Evolutionary conservation across 768 basidiomycete genomes (phyloP).

Genomic region (Tulasnella sp.): DNA sequence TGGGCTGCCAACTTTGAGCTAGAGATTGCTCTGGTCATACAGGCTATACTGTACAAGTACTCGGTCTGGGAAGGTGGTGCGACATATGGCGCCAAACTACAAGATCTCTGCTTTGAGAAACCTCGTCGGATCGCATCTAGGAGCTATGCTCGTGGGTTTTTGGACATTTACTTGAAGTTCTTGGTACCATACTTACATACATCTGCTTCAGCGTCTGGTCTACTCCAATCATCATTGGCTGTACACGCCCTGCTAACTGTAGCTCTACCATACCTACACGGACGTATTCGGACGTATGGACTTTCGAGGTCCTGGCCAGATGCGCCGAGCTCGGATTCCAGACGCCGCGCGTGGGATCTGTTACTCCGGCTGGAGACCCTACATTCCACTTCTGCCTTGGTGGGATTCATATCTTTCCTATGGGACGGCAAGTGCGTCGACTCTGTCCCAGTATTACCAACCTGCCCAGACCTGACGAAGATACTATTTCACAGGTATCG

Average conservation of each 20-base stretch:
- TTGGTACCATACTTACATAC: too few relatives aligned
- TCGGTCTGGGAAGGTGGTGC: constrained; percentile 73
- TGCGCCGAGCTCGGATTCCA: constrained; percentile 64
- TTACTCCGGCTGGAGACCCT: constrained; percentile 58
- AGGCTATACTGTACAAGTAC: constrained; percentile 64
- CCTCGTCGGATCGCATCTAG: constrained; percentile 23
- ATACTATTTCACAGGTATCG: constrained; percentile 56
- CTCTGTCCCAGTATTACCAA: neutral
- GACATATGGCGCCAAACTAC: constrained; percentile 75
- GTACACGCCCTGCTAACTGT: constrained; percentile 65
- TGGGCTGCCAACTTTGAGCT: constrained; percentile 57
- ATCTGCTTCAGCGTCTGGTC: constrained; percentile 42
- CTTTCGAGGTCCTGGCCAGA: constrained; percentile 87
- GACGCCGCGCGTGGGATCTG: constrained; percentile 61
- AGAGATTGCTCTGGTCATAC: constrained; percentile 60
- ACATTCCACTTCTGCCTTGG: constrained; percentile 49
- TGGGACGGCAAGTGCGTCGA: constrained; percentile 67
- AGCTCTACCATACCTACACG: constrained; percentile 67
- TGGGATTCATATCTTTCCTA: constrained; percentile 76
- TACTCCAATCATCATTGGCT: constrained; percentile 50
- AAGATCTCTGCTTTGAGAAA: constrained; percentile 54
- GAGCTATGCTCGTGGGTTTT: constrained; percentile 27
- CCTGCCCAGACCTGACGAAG: too few relatives aligned
- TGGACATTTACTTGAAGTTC: neutral
- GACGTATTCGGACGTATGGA: constrained; percentile 60